Percentiles rank a stretch among this genome's conserved stretches.
These are phyloP conservation scores for Pulveroboletus ravenelii DNA, from an alignment of 768 basidiomycete genomes.

Conservation along the genomic window DNA sequence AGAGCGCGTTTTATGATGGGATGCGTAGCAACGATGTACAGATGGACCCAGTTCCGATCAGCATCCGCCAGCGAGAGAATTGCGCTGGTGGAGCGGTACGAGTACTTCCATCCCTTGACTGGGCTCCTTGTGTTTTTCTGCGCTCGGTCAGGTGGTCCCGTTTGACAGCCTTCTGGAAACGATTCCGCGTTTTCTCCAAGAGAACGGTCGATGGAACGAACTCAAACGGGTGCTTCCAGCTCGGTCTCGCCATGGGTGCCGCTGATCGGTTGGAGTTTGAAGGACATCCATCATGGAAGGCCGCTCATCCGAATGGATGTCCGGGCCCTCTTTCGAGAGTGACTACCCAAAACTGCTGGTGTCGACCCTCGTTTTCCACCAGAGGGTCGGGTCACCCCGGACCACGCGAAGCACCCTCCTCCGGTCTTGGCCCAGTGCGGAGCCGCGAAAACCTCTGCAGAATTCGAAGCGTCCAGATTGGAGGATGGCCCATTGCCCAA, in stretches of 20 bases:
- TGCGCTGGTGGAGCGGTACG: too few species aligned
- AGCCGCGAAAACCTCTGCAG: slow-evolving; percentile 11
- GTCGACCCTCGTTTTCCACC: too few species aligned
- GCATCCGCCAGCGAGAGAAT: slow-evolving; percentile 17
- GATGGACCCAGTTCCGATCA: slow-evolving; percentile 16
- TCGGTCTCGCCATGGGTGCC: slow-evolving; percentile 12
- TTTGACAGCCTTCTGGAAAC: slow-evolving; percentile 11
- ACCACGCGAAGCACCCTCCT: neutral
- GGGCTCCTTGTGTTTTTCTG: too few species aligned
- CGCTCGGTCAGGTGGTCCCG: too few species aligned
- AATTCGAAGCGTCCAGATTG: slow-evolving; percentile 13
- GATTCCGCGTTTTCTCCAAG: too few species aligned
- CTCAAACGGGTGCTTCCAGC: neutral
- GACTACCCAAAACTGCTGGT: too few species aligned
- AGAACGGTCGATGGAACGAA: slow-evolving; percentile 3
- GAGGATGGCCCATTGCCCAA: slow-evolving; percentile 7
- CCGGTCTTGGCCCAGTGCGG: slow-evolving; percentile 6
- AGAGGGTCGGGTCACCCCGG: neutral
- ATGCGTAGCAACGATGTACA: slow-evolving; percentile 9
- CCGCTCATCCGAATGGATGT: slow-evolving; percentile 8
- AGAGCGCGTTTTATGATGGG: neutral
- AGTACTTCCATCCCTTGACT: too few species aligned
- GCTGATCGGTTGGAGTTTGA: slow-evolving; percentile 8
- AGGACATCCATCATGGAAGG: slow-evolving; percentile 15
- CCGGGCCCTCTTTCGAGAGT: too few species aligned